Percentiles rank a stretch among this genome's conserved stretches.
Conservation (phyloP, 495 filamentous ascomycete species). For the Cercophora samala region DNA sequence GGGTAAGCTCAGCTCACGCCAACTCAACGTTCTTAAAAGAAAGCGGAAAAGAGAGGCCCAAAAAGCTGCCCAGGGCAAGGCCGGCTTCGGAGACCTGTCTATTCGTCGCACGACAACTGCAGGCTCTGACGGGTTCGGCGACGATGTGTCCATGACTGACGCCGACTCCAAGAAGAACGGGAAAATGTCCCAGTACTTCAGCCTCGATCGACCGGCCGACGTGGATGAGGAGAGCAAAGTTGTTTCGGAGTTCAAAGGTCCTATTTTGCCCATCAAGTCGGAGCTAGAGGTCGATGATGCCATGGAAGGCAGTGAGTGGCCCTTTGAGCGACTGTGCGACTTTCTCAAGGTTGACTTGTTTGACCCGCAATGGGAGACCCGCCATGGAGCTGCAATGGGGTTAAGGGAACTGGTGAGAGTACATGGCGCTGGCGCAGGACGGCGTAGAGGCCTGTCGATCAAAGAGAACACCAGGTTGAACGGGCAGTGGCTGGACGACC, state of each 20-base stretch:
- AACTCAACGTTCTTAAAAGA: slow-evolving; percentile 89
- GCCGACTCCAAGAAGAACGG: slow-evolving; percentile 60
- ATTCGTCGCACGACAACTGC: slow-evolving; percentile 60
- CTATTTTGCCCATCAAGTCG: slow-evolving; percentile 57
- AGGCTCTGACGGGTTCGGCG: slow-evolving; percentile 44
- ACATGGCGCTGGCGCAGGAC: slow-evolving; percentile 88
- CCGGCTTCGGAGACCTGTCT: slow-evolving; percentile 84
- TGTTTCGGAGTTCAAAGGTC: slow-evolving; percentile 93
- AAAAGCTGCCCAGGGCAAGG: slow-evolving; percentile 61
- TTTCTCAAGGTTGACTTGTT: slow-evolving; percentile 90
- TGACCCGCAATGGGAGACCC: slow-evolving; percentile 90
- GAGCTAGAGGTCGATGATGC: slow-evolving; percentile 65
- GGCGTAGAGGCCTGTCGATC: slow-evolving; percentile 64
- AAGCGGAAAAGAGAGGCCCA: slow-evolving; percentile 83
- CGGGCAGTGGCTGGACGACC: slow-evolving; percentile 81
- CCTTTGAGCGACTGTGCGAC: slow-evolving; percentile 89
- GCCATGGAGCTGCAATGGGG: slow-evolving; percentile 96
- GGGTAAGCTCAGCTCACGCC: slow-evolving; percentile 75
- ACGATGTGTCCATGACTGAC: slow-evolving; percentile 63
- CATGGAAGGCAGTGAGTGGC: slow-evolving; percentile 84
- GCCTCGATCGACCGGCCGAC: slow-evolving; percentile 65
- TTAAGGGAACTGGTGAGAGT: slow-evolving; percentile 87
- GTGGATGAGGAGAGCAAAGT: slow-evolving; percentile 86
- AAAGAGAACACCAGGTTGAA: slow-evolving; percentile 76
- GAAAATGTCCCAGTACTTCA: slow-evolving; percentile 86